Evolutionary conservation across 2,329 filamentous ascomycete genomes (phyloP).

Genomic region (Botrytis sinoallii): DNA sequence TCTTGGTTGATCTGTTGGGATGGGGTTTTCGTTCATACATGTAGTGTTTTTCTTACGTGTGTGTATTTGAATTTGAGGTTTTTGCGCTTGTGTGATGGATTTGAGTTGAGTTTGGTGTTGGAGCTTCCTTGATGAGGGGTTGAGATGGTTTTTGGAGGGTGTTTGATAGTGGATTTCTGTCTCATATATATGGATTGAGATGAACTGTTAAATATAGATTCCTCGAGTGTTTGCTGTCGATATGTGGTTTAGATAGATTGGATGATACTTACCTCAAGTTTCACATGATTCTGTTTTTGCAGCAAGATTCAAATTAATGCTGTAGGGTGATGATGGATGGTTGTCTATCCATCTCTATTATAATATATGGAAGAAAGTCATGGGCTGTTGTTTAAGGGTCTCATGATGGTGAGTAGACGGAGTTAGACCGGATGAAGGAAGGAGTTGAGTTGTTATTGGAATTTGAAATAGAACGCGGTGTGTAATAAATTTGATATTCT

Average conservation of each 20-base stretch:
- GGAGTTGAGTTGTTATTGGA: no score
- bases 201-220: not conserved
- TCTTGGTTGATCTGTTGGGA: not conserved
- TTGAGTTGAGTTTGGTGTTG: not conserved
- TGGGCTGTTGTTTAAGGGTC: not conserved
- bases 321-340: not conserved
- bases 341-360: not conserved
- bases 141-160: not conserved
- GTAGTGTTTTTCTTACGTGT: not conserved
- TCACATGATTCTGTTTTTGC: not conserved
- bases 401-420: not conserved
- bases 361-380: not conserved
- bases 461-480: no score
- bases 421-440: not conserved
- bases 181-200: not conserved
- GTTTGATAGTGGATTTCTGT: not conserved
- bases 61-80: not conserved
- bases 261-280: not conserved
- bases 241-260: fast-evolving
- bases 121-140: fast-evolving
- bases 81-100: not conserved
- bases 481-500: not conserved
- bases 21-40: not conserved
- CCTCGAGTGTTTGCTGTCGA: not conserved
- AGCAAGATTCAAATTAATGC: not conserved